Percentiles rank a stretch among this genome's conserved stretches.
These are phyloP conservation scores for Alternaria infectoria DNA, from an alignment of 2,329 filamentous ascomycete genomes.

Conservation along the genomic window DNA sequence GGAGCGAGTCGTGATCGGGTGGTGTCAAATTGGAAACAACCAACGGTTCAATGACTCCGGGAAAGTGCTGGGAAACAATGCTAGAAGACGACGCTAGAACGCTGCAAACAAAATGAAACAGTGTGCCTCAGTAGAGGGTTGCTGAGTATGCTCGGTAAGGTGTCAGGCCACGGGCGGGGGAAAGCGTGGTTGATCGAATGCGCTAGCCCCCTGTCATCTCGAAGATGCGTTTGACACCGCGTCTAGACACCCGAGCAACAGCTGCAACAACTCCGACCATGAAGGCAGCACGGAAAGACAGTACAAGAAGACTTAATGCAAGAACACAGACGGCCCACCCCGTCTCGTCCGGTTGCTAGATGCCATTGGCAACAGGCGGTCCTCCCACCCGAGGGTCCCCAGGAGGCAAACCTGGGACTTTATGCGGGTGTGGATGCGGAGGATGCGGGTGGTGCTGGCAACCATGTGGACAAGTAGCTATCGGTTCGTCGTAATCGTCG, in stretches of 20 bases:
- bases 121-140: background rate
- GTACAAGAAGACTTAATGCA: slow-evolving; percentile 38
- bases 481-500: slow-evolving; percentile 46
- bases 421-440: slow-evolving; percentile 30
- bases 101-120: background rate
- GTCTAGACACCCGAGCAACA: slow-evolving; percentile 10
- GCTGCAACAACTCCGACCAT: slow-evolving; percentile 16
- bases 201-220: slow-evolving; percentile 6
- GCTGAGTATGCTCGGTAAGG: background rate
- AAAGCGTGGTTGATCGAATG: background rate
- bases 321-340: slow-evolving; percentile 50
- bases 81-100: slow-evolving; percentile 11
- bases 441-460: slow-evolving; percentile 40
- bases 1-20: slow-evolving; percentile 2
- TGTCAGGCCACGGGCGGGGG: background rate
- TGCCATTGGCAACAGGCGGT: slow-evolving; percentile 34
- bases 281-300: slow-evolving; percentile 37
- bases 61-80: slow-evolving; percentile 12
- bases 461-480: slow-evolving; percentile 38
- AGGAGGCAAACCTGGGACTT: slow-evolving; percentile 30
- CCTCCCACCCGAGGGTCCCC: slow-evolving; percentile 31
- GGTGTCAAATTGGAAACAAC: slow-evolving; percentile 5
- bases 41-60: slow-evolving; percentile 8
- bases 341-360: slow-evolving; percentile 46
- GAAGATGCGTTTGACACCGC: slow-evolving; percentile 7